A percentile compares a stretch with the other conserved stretches of the same genome.
Evolutionary conservation across 495 filamentous ascomycete genomes (phyloP).

Genomic region (Hyaloscypha hepaticicola): DNA sequence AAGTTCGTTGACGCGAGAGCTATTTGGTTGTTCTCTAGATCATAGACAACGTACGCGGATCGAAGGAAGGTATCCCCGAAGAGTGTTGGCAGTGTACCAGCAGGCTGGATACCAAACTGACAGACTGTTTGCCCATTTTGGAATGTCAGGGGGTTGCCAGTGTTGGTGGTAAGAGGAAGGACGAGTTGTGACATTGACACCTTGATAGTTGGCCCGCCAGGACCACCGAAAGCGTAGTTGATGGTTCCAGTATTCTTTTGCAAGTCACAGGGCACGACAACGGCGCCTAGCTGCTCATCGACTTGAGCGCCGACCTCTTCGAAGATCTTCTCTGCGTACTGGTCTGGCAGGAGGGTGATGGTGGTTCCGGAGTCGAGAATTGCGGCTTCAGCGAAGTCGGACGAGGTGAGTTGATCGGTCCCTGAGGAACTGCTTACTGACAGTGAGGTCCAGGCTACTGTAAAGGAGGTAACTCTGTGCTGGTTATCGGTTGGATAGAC

Average conservation of each 20-base stretch:
- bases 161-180: conserved; percentile 54
- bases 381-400: conserved; percentile 58
- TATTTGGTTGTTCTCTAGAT: conserved; percentile 85
- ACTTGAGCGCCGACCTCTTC: conserved; percentile 65
- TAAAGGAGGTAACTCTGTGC: conserved; percentile 56
- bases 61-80: conserved; percentile 96
- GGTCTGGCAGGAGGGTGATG: conserved; percentile 77
- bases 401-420: conserved; percentile 49
- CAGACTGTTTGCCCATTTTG: conserved; percentile 61
- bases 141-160: conserved; percentile 48
- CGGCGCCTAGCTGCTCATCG: conserved; percentile 43
- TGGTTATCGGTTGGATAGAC: conserved; percentile 44
- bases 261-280: conserved; percentile 70
- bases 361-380: conserved; percentile 90
- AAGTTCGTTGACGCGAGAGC: conserved; percentile 84
- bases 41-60: conserved; percentile 92
- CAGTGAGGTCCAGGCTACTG: conserved; percentile 68
- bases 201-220: conserved; percentile 60
- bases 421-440: conserved; percentile 45
- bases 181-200: conserved; percentile 78
- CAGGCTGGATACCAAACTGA: conserved; percentile 74
- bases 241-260: conserved; percentile 61
- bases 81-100: conserved; percentile 58
- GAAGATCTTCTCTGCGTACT: conserved; percentile 64
- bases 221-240: conserved; percentile 70